phyloP scores from a whole-genome alignment of 805 yeast genomes.

The Cyberlindnera suaveolens region DNA sequence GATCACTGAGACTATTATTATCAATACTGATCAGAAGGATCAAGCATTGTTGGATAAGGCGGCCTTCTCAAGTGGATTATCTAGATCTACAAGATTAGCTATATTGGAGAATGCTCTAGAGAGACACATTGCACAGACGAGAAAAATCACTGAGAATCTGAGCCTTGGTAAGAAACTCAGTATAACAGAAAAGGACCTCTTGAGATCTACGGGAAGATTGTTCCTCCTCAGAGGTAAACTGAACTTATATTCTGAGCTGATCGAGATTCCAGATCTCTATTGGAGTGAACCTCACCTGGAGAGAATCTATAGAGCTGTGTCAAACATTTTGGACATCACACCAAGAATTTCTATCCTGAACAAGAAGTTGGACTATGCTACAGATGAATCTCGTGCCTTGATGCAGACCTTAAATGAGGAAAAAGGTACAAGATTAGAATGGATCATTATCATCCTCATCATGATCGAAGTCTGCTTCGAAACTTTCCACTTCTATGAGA shows the following conservation, averaged over 20 bases:
- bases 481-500: conserved; percentile 63
- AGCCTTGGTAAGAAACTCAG: conserved; percentile 54
- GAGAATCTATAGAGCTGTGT: conserved; percentile 62
- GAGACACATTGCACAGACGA: conserved; percentile 55
- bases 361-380: conserved; percentile 81
- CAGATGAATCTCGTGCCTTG: conserved; percentile 80
- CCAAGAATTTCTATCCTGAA: conserved; percentile 77
- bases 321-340: conserved; percentile 65
- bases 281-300: conserved; percentile 91
- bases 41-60: conserved; percentile 66
- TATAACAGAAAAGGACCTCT: conserved; percentile 52
- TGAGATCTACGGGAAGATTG: conserved; percentile 66
- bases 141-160: conserved; percentile 56
- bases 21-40: conserved; percentile 44
- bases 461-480: conserved; percentile 85
- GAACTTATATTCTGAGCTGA: conserved; percentile 79
- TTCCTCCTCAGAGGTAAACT: conserved; percentile 75
- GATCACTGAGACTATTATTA: conserved; percentile 64
- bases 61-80: conserved; percentile 83
- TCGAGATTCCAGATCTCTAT: conserved; percentile 88
- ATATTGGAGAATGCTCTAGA: conserved; percentile 72
- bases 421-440: conserved; percentile 71
- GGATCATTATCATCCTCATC: conserved; percentile 81
- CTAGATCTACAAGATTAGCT: conserved; percentile 81
- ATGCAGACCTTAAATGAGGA: conserved; percentile 70